These are phyloP conservation scores for Elsinoe necatrix DNA, from an alignment of 2,329 filamentous ascomycete genomes.

Conservation along the genomic window DNA sequence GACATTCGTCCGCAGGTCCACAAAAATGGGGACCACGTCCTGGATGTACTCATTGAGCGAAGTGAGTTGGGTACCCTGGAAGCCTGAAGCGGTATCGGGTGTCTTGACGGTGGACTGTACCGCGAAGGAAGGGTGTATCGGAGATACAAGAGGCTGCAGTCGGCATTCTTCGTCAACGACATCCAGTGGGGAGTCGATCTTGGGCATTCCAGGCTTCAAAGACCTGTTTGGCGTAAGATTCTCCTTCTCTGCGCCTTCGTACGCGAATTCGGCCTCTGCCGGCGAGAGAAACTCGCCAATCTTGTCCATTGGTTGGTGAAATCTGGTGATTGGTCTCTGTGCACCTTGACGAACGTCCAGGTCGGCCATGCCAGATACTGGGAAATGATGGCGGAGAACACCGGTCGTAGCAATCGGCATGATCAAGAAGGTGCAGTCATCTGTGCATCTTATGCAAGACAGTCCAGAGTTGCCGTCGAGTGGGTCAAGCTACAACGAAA, in stretches of 20 bases:
- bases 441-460: background rate
- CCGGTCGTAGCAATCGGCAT: background rate
- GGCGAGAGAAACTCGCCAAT: slow-evolving; percentile 8
- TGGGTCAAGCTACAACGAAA: background rate
- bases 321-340: slow-evolving; percentile 2
- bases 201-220: background rate
- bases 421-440: background rate
- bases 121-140: background rate
- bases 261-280: slow-evolving; percentile 10
- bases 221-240: background rate
- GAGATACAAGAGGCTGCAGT: background rate
- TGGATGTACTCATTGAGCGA: slow-evolving; percentile 6
- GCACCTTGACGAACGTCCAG: slow-evolving; percentile 3
- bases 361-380: slow-evolving; percentile 7
- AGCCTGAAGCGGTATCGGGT: background rate
- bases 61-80: background rate
- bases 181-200: slow-evolving; percentile 10
- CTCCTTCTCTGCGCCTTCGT: slow-evolving; percentile 6
- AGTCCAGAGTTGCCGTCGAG: background rate
- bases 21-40: slow-evolving; percentile 35
- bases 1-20: slow-evolving; percentile 42
- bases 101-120: background rate
- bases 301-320: slow-evolving; percentile 8
- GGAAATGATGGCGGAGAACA: slow-evolving; percentile 6
- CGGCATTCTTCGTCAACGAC: slow-evolving; percentile 3